These are phyloP conservation scores for Suillus cothurnatus DNA, from an alignment of 768 basidiomycete species.

Conservation along the genomic window DNA sequence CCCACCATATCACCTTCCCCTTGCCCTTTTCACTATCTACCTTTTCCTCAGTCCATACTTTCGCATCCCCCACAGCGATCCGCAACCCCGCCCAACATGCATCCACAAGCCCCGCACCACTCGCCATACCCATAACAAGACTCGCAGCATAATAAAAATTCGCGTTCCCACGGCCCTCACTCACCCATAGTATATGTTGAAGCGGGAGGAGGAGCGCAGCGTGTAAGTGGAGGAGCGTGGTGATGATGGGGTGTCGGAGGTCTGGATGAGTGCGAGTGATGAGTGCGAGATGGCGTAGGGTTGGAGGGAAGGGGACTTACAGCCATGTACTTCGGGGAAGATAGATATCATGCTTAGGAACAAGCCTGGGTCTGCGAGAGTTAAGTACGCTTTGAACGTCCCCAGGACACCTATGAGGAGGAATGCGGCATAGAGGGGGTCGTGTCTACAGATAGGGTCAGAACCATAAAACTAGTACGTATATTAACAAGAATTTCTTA, in stretches of 20 bases:
- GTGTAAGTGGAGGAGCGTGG: conserved; percentile 79
- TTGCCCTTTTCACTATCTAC: conserved; percentile 39
- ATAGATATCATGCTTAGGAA: conserved; percentile 80
- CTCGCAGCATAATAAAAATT: conserved; percentile 99
- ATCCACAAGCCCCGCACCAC: conserved; percentile 83
- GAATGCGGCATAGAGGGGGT: conserved; percentile 80
- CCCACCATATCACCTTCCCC: conserved; percentile 24
- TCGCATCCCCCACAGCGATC: conserved; percentile 61
- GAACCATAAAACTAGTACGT: background rate
- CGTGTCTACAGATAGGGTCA: conserved; percentile 55
- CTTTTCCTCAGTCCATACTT: conserved; percentile 39
- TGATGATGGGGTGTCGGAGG: conserved; percentile 83
- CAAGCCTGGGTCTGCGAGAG: conserved; percentile 85
- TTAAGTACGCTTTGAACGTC: conserved; percentile 91
- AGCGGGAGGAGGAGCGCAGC: conserved; percentile 85
- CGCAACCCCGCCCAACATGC: conserved; percentile 82
- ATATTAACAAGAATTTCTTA: conserved; percentile 33
- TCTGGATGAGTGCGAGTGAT: conserved; percentile 46
- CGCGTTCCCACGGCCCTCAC: conserved; percentile 91
- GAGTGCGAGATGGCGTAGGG: background rate
- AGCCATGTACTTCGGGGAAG: conserved; percentile 82
- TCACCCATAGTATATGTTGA: conserved; percentile 91
- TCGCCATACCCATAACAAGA: conserved; percentile 87
- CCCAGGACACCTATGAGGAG: conserved; percentile 76
- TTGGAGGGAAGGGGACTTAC: conserved; percentile 48